Evolutionary conservation across 768 basidiomycete species (phyloP).

Genomic region (Leccinum disarticulatum): DNA sequence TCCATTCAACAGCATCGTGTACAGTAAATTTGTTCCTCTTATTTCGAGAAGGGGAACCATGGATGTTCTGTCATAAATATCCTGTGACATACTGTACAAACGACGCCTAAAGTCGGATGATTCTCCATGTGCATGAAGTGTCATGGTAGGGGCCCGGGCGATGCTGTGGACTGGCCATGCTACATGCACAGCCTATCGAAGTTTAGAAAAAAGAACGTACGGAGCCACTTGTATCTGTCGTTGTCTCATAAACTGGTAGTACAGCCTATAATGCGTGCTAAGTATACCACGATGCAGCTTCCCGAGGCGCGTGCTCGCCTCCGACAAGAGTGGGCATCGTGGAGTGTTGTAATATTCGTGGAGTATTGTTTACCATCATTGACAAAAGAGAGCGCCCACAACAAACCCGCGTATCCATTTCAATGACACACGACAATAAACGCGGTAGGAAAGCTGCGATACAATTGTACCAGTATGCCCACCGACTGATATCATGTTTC

Average conservation of each 20-base stretch:
- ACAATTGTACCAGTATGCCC: no score
- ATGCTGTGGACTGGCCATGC: no score
- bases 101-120: not conserved
- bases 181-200: not conserved
- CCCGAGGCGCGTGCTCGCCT: not conserved
- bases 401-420: not conserved
- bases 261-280: not conserved
- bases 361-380: not conserved
- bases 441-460: no score
- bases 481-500: not conserved
- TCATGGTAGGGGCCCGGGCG: no score
- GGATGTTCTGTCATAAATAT: not conserved
- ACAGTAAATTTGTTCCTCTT: not conserved
- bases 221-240: no score
- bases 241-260: not conserved
- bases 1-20: not conserved
- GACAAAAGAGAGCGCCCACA: not conserved
- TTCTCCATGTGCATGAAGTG: not conserved
- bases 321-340: not conserved
- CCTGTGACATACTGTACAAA: not conserved
- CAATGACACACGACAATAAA: not conserved
- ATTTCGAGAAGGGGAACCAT: not conserved
- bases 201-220: no score
- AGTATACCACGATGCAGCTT: not conserved
- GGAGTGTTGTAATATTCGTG: no score